Conservation (phyloP, 805 yeast species). For the Yamadazyma sp. region DNA sequence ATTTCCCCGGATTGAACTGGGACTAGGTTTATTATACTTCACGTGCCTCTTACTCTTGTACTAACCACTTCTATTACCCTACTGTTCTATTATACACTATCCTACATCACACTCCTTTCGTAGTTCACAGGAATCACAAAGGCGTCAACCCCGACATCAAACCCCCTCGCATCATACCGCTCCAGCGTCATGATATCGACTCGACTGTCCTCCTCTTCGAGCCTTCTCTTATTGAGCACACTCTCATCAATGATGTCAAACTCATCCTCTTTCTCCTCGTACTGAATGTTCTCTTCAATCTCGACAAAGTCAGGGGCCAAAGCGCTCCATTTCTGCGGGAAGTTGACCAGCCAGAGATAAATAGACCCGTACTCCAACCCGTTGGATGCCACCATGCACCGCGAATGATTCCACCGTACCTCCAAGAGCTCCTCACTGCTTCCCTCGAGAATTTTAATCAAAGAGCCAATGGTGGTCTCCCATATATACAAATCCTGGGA, state of each 20-base stretch:
- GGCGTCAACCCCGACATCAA: slow-evolving; percentile 47
- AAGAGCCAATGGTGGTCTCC: slow-evolving; percentile 88
- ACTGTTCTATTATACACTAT: no score
- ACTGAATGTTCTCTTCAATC: slow-evolving; percentile 86
- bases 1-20: no score
- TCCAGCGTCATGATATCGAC: slow-evolving; percentile 70
- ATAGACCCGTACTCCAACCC: slow-evolving; percentile 84
- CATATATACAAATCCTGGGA: slow-evolving; percentile 89
- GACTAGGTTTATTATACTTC: no score
- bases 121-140: slow-evolving; percentile 59
- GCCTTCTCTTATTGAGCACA: slow-evolving; percentile 56
- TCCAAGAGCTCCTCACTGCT: slow-evolving; percentile 84
- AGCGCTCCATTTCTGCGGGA: slow-evolving; percentile 95
- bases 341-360: slow-evolving; percentile 76
- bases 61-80: no score
- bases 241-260: slow-evolving; percentile 78
- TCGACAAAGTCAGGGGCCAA: slow-evolving; percentile 95
- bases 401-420: slow-evolving; percentile 80
- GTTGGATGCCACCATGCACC: slow-evolving; percentile 75
- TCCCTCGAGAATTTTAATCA: slow-evolving; percentile 86
- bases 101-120: slow-evolving; percentile 1
- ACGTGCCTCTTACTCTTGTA: no score
- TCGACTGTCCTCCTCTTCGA: slow-evolving; percentile 59
- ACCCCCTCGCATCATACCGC: slow-evolving; percentile 69
- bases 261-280: slow-evolving; percentile 87